Conservation (phyloP, 306 rosid species). For the Fragaria vesca region DNA sequence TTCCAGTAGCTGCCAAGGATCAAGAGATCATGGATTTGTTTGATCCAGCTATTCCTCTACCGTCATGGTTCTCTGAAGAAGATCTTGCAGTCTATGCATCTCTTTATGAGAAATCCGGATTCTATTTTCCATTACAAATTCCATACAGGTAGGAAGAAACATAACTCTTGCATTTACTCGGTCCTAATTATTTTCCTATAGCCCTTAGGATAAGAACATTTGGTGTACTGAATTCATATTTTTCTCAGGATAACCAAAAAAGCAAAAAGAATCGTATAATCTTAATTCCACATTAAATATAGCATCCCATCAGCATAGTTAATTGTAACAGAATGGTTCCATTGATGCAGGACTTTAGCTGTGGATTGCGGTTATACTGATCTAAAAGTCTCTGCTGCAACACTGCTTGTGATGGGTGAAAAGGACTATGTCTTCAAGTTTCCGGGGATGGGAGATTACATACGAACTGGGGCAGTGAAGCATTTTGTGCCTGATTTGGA, state of each 20-base stretch:
- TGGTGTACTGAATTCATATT: not conserved
- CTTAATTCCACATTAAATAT: not conserved
- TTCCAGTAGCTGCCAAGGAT: conserved; percentile 46
- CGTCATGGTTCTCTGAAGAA: conserved; percentile 61
- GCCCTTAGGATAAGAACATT: too few relatives aligned
- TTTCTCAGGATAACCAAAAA: not conserved
- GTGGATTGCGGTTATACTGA: conserved; percentile 39
- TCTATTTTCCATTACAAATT: conserved; percentile 47
- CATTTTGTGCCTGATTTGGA: conserved; percentile 52
- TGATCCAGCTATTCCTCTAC: conserved; percentile 51
- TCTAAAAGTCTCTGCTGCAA: conserved; percentile 38
- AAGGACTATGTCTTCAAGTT: conserved; percentile 43
- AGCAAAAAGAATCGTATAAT: too few relatives aligned
- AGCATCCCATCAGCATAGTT: not conserved
- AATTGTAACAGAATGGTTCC: not conserved
- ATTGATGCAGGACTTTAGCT: conserved; percentile 15
- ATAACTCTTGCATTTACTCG: not conserved
- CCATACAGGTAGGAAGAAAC: conserved; percentile 36
- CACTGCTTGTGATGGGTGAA: conserved; percentile 53
- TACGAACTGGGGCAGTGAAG: conserved; percentile 40
- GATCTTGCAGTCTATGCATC: conserved; percentile 54
- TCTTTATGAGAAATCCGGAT: conserved; percentile 55
- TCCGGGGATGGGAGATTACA: conserved; percentile 40
- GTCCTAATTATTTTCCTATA: not conserved
- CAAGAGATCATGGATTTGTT: conserved; percentile 69